phyloP scores from a whole-genome alignment of 1,284 basidiomycete species.

The Exobasidium cylindrosporum region DNA sequence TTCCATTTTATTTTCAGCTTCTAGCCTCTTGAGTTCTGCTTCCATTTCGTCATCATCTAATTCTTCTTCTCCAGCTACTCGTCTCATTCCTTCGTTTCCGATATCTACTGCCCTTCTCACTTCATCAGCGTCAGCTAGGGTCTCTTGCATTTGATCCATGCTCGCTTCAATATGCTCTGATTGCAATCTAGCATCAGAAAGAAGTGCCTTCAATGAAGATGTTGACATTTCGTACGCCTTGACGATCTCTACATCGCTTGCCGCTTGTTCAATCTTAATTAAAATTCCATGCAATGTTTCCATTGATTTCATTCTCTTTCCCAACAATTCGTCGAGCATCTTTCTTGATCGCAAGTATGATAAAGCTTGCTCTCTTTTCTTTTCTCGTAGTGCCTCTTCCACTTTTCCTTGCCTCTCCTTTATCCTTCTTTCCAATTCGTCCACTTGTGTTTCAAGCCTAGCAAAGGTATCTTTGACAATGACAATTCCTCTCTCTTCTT shows the following conservation, averaged over 20 bases:
- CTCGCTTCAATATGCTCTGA: conserved; percentile 75
- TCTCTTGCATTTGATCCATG: conserved; percentile 79
- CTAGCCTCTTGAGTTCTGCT: conserved; percentile 26
- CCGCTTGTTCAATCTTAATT: conserved; percentile 78
- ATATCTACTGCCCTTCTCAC: conserved; percentile 73
- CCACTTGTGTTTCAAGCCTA: conserved; percentile 68
- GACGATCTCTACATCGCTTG: conserved; percentile 86
- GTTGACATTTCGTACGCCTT: conserved; percentile 78
- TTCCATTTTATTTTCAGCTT: conserved; percentile 22
- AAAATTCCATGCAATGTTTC: conserved; percentile 74
- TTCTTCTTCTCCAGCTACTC: conserved; percentile 57
- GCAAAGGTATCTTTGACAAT: conserved; percentile 69
- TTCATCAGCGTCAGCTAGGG: conserved; percentile 74
- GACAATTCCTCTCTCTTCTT: conserved; percentile 71
- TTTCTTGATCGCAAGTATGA: conserved; percentile 75
- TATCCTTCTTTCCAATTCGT: conserved; percentile 67
- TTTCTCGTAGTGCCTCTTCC: conserved; percentile 65
- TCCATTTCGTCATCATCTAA: conserved; percentile 53
- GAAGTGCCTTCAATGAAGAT: conserved; percentile 69
- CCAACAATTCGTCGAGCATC: conserved; percentile 72
- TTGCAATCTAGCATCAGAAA: conserved; percentile 75
- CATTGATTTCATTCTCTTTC: conserved; percentile 70
- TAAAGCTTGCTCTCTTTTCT: conserved; percentile 71
- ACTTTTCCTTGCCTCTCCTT: conserved; percentile 67
- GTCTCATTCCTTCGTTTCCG: conserved; percentile 65